These are phyloP conservation scores for Pseudisothecium myosuroides DNA, from an alignment of 225 moss, liverwort and hornwort species.

Conservation along the genomic window DNA sequence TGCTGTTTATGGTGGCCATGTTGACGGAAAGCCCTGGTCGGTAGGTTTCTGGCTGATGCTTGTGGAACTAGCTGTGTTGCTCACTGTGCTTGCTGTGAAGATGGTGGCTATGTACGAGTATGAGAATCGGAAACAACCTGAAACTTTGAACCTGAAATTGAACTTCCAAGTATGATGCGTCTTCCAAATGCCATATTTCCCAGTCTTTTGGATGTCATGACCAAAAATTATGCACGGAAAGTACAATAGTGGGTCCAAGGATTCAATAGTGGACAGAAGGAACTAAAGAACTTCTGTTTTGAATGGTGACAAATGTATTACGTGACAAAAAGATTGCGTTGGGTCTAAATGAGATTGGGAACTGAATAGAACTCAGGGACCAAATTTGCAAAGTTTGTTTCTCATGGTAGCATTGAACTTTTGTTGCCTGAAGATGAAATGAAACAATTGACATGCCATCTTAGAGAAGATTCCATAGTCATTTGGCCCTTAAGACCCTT, in stretches of 20 bases:
- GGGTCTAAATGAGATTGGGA: background rate
- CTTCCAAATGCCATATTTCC: background rate
- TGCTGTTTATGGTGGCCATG: background rate
- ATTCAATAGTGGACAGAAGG: background rate
- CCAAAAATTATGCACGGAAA: background rate
- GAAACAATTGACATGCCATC: background rate
- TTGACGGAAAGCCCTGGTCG: background rate
- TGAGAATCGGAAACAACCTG: background rate
- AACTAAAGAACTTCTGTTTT: background rate
- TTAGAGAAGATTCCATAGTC: background rate
- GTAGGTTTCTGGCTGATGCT: background rate
- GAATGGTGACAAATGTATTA: background rate
- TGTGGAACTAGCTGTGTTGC: background rate
- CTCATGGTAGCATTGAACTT: background rate
- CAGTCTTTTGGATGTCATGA: background rate
- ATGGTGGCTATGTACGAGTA: background rate
- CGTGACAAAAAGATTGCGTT: background rate
- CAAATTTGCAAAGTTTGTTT: background rate
- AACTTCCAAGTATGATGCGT: background rate
- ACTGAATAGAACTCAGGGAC: background rate
- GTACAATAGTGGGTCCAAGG: background rate
- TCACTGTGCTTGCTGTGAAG: background rate
- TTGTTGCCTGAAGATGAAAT: background rate
- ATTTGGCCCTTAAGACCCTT: background rate
- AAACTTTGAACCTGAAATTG: background rate